These are phyloP conservation scores for Colletotrichum caudatum DNA, from an alignment of 2,329 filamentous ascomycete genomes.

Conservation along the genomic window DNA sequence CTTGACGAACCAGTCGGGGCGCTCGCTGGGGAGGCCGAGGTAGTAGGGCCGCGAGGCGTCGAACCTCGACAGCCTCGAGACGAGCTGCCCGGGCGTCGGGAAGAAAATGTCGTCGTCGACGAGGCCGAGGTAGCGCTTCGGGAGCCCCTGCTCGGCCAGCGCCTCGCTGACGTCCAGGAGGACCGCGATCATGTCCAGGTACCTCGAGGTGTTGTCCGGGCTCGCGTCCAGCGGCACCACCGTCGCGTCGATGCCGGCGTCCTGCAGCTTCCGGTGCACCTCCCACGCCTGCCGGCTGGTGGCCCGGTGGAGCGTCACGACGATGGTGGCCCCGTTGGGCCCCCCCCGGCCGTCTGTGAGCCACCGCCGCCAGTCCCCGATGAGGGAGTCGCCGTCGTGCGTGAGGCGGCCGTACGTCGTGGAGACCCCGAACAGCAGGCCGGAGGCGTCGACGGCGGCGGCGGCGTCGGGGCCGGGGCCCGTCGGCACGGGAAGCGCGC, in stretches of 20 bases:
- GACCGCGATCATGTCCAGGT: conserved; percentile 54
- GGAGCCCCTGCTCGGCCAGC: conserved; percentile 51
- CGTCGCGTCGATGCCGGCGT: conserved; percentile 40
- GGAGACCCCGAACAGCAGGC: conserved; percentile 50
- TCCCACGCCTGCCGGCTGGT: conserved; percentile 49
- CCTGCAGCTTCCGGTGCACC: conserved; percentile 43
- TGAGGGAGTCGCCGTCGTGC: conserved; percentile 53
- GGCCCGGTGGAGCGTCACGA: conserved; percentile 57
- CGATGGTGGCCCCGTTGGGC: conserved; percentile 57
- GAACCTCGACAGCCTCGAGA: conserved; percentile 50
- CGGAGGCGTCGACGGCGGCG: conserved; percentile 54
- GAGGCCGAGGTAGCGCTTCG: conserved; percentile 57
- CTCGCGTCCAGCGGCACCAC: conserved; percentile 50
- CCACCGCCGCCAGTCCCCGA: conserved; percentile 60
- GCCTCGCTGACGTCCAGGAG: conserved; percentile 51
- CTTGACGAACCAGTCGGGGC: conserved; percentile 56
- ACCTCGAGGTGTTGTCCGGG: conserved; percentile 51
- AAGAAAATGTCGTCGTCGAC: conserved; percentile 62
- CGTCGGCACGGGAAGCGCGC: conserved; percentile 51
- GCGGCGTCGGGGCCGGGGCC: conserved; percentile 49
- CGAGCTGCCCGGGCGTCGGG: conserved; percentile 55
- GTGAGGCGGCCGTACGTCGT: conserved; percentile 57
- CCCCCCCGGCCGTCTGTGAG: conserved; percentile 56
- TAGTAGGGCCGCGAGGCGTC: conserved; percentile 52
- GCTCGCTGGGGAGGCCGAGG: conserved; percentile 59